A percentile compares a stretch with the other conserved stretches of the same genome.
These are phyloP conservation scores for Pestalotiopsis sp. DNA, from an alignment of 2,329 filamentous ascomycete genomes.

Conservation along the genomic window DNA sequence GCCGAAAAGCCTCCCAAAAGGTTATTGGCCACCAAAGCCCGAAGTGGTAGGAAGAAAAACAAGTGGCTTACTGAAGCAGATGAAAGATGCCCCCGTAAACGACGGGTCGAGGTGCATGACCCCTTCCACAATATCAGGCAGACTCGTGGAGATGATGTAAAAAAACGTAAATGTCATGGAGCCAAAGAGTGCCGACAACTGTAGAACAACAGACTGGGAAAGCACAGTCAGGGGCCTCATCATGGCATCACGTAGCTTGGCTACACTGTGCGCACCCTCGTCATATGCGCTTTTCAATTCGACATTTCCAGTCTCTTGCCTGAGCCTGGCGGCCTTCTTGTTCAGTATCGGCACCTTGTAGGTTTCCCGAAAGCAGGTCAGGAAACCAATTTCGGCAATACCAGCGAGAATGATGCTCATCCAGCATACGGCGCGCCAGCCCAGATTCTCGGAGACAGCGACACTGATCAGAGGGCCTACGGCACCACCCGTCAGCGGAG, in stretches of 20 bases:
- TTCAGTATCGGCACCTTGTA: constrained; percentile 60
- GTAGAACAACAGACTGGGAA: constrained; percentile 54
- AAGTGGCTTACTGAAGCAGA: constrained; percentile 52
- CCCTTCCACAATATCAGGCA: constrained; percentile 51
- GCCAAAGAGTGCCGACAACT: constrained; percentile 48
- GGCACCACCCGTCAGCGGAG: constrained; percentile 60
- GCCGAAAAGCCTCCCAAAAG: too few species aligned
- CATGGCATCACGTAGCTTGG: constrained; percentile 42
- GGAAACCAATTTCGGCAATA: constrained; percentile 51
- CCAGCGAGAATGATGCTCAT: constrained; percentile 50
- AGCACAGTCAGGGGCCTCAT: constrained; percentile 49
- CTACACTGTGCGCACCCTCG: constrained; percentile 24
- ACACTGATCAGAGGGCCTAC: constrained; percentile 59
- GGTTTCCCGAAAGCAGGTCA: constrained; percentile 60
- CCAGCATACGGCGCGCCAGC: constrained; percentile 58
- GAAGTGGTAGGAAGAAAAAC: constrained; percentile 14
- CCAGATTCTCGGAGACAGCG: constrained; percentile 53
- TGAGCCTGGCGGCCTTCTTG: constrained; percentile 38
- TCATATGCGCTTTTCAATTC: constrained; percentile 35
- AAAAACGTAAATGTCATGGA: constrained; percentile 53
- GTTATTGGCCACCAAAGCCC: too few species aligned
- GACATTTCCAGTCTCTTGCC: constrained; percentile 31
- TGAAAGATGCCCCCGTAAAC: constrained; percentile 53
- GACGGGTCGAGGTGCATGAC: constrained; percentile 53
- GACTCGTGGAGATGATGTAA: constrained; percentile 56